Conservation (phyloP, 768 basidiomycete genomes). For the Melanogaster broomeanus region DNA sequence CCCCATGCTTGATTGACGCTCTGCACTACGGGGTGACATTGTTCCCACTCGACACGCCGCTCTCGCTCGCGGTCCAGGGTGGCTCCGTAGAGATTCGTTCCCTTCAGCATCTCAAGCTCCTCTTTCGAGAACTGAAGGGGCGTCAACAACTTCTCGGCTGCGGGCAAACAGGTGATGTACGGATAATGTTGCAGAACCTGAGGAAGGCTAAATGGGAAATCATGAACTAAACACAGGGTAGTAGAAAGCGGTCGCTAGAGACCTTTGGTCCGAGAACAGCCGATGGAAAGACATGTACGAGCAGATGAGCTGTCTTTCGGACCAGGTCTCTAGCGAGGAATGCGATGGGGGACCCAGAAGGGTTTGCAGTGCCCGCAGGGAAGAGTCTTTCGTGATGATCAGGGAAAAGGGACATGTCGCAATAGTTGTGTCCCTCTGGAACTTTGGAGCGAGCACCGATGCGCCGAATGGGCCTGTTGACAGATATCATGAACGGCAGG, state of each 20-base stretch:
- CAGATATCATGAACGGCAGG: conserved; percentile 10
- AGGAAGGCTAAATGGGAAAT: conserved; percentile 8
- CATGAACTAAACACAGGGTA: conserved; percentile 1
- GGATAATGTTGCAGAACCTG: conserved; percentile 41
- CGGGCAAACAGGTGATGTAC: conserved; percentile 73
- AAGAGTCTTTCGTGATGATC: conserved; percentile 56
- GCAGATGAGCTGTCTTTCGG: conserved; percentile 68
- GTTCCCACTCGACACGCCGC: conserved; percentile 65
- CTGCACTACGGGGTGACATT: conserved; percentile 47
- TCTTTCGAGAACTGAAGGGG: conserved; percentile 66
- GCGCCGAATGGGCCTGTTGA: conserved; percentile 45
- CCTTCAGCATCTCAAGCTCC: conserved; percentile 70
- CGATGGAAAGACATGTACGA: conserved; percentile 68
- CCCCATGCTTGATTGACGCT: conserved; percentile 43
- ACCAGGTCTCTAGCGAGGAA: conserved; percentile 40
- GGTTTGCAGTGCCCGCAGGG: conserved; percentile 43
- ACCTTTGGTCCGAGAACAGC: conserved; percentile 46
- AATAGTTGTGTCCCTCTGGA: conserved; percentile 53
- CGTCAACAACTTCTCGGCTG: conserved; percentile 56
- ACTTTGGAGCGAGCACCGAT: conserved; percentile 48
- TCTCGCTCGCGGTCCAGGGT: conserved; percentile 62
- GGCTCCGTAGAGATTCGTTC: conserved; percentile 82
- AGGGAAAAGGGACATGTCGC: conserved; percentile 70
- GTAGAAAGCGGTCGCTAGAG: conserved; percentile 2
- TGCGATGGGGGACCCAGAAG: conserved; percentile 35